A percentile compares a stretch with the other conserved stretches of the same genome.
phyloP scores from a whole-genome alignment of 1,139 yeast genomes.

The Lodderomyces pseudojiufengensis region DNA sequence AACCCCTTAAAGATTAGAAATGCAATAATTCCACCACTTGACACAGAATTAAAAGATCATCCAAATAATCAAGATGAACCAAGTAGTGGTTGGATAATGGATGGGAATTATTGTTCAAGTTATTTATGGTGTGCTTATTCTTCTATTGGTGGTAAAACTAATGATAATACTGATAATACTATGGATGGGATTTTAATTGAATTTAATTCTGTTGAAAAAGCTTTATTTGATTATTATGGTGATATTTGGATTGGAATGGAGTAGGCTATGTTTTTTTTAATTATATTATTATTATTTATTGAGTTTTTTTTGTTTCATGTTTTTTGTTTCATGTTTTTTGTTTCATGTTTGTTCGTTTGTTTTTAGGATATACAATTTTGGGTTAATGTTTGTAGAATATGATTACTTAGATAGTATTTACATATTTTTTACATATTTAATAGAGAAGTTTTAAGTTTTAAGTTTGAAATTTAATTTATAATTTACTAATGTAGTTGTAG shows the following conservation, averaged over 20 bases:
- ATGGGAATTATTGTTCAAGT: constrained; percentile 29
- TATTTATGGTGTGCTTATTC: constrained; percentile 46
- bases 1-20: constrained; percentile 22
- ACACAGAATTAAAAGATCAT: constrained; percentile 12
- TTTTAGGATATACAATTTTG: too few relatives aligned
- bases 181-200: constrained; percentile 24
- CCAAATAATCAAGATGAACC: constrained; percentile 28
- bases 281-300: too few relatives aligned
- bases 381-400: too few relatives aligned
- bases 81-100: constrained; percentile 27
- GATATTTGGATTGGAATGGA: constrained; percentile 35
- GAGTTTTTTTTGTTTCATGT: too few relatives aligned
- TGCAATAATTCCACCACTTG: constrained; percentile 32
- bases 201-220: constrained; percentile 20
- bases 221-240: constrained; percentile 27
- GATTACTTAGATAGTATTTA: too few relatives aligned
- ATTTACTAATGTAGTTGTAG: too few relatives aligned
- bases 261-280: constrained; percentile 9
- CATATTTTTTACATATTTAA: too few relatives aligned
- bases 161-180: constrained; percentile 21
- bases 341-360: too few relatives aligned
- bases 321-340: too few relatives aligned
- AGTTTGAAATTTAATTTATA: too few relatives aligned
- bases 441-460: too few relatives aligned
- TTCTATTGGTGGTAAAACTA: constrained; percentile 34